Evolutionary conservation across 352 stramenopile genomes (phyloP).

Genomic region (Phytophthora tentaculata): DNA sequence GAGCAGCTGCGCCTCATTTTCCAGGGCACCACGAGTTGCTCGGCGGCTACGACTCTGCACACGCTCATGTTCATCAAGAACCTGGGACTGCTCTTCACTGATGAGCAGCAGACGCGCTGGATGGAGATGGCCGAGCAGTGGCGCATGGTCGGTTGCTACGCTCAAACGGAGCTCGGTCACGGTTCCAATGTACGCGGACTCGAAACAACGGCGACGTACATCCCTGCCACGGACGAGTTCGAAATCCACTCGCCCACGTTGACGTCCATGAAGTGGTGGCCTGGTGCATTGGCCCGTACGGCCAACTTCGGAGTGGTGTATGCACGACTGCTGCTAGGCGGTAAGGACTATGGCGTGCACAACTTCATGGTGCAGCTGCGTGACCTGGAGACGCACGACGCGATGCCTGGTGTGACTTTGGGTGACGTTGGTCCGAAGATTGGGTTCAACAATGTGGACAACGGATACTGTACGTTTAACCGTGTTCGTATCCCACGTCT

Average conservation of each 20-base stretch:
- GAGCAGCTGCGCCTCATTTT: conserved; percentile 62
- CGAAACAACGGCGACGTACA: conserved; percentile 96
- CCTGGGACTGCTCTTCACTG: conserved; percentile 61
- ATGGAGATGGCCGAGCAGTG: conserved; percentile 72
- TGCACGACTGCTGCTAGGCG: conserved; percentile 87
- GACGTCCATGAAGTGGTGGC: conserved; percentile 97
- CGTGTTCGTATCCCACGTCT: conserved; percentile 62
- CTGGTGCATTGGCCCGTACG: conserved; percentile 93
- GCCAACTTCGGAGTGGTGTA: conserved; percentile 91
- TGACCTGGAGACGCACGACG: conserved; percentile 82
- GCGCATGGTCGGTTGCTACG: conserved; percentile 86
- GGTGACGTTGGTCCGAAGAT: conserved; percentile 80
- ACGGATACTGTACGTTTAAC: conserved; percentile 68
- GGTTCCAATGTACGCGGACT: conserved; percentile 89
- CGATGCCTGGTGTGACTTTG: conserved; percentile 54
- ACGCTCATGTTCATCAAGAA: conserved; percentile 84
- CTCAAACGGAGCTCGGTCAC: conserved; percentile 90
- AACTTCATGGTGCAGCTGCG: conserved; percentile 97
- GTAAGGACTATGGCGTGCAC: conserved; percentile 93
- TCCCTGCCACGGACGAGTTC: conserved; percentile 90
- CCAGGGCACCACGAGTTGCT: conserved; percentile 60
- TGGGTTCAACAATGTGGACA: conserved; percentile 79
- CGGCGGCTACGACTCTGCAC: conserved; percentile 64
- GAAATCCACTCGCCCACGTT: conserved; percentile 96
- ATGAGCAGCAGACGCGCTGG: conserved; percentile 76